phyloP scores from a whole-genome alignment of 2,329 filamentous ascomycete species.

The Ophiocordyceps camponoti-leonardi region DNA sequence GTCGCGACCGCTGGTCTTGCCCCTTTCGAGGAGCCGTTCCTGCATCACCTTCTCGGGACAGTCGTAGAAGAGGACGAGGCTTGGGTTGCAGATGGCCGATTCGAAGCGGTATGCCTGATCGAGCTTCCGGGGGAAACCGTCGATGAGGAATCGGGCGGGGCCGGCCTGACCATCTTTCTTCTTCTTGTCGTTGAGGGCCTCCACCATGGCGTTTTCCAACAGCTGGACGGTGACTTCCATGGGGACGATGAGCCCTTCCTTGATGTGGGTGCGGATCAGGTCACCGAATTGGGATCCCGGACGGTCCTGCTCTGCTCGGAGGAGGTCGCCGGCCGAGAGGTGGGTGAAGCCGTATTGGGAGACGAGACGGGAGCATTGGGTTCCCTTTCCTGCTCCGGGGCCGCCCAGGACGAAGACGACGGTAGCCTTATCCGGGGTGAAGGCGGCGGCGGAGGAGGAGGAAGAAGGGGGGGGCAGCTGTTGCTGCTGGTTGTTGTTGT shows the following conservation, averaged over 20 bases:
- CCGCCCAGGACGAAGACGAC: slow-evolving; percentile 94
- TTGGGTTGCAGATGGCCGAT: slow-evolving; percentile 65
- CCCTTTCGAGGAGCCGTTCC: slow-evolving; percentile 65
- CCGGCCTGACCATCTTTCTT: slow-evolving; percentile 12
- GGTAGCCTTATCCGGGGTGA: slow-evolving; percentile 62
- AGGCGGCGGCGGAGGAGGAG: slow-evolving; percentile 52
- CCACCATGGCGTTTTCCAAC: slow-evolving; percentile 83
- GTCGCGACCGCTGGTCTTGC: slow-evolving; percentile 76
- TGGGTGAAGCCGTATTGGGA: slow-evolving; percentile 81
- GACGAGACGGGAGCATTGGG: slow-evolving; percentile 81
- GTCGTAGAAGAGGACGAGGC: slow-evolving; percentile 85
- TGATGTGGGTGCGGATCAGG: slow-evolving; percentile 86
- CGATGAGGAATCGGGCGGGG: slow-evolving; percentile 50
- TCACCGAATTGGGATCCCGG: slow-evolving; percentile 76
- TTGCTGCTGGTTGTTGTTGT: slow-evolving; percentile 21
- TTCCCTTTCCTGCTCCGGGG: slow-evolving; percentile 90
- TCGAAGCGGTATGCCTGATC: slow-evolving; percentile 95
- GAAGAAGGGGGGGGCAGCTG: slow-evolving; percentile 29
- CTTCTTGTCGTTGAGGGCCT: slow-evolving; percentile 37
- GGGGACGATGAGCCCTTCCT: slow-evolving; percentile 89
- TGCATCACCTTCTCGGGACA: slow-evolving; percentile 85
- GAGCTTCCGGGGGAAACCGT: slow-evolving; percentile 89
- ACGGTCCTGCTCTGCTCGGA: slow-evolving; percentile 85
- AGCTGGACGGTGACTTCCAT: slow-evolving; percentile 95
- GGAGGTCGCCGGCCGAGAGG: slow-evolving; percentile 80